These are phyloP conservation scores for Metschnikowia gruessii DNA, from an alignment of 805 yeast genomes.

Conservation along the genomic window DNA sequence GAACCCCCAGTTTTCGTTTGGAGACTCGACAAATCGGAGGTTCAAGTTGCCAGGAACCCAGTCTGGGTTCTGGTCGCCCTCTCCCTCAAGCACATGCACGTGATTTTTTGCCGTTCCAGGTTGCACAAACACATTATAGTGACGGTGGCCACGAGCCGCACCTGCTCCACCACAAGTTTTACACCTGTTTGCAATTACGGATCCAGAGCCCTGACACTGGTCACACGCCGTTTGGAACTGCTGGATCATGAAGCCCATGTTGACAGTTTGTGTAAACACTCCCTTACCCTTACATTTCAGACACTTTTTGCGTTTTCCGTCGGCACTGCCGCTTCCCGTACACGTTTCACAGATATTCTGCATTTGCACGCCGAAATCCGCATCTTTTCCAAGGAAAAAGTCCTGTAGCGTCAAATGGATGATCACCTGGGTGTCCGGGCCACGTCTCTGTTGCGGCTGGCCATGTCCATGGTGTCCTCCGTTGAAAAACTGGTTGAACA, in stretches of 20 bases:
- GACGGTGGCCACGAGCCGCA: conserved; percentile 53
- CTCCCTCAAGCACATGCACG: conserved; percentile 60
- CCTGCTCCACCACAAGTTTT: conserved; percentile 67
- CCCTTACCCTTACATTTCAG: conserved; percentile 75
- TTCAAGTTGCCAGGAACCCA: conserved; percentile 76
- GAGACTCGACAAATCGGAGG: conserved; percentile 57
- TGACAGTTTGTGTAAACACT: conserved; percentile 57
- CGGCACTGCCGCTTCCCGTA: conserved; percentile 81
- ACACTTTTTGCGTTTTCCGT: conserved; percentile 68
- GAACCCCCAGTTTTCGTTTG: conserved; percentile 68
- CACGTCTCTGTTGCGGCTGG: conserved; percentile 46
- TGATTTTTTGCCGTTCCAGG: conserved; percentile 70
- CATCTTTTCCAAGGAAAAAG: conserved; percentile 64
- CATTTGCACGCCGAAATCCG: conserved; percentile 62
- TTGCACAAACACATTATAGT: conserved; percentile 57
- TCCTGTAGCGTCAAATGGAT: conserved; percentile 60
- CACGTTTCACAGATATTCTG: conserved; percentile 76
- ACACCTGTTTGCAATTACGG: conserved; percentile 62
- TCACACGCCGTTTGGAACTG: conserved; percentile 79
- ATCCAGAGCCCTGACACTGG: conserved; percentile 76
- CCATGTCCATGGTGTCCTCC: conserved; percentile 28
- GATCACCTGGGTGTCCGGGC: conserved; percentile 58
- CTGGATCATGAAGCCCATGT: conserved; percentile 88
- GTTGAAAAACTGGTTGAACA: conserved; percentile 54
- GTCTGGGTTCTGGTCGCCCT: conserved; percentile 84